Percentiles rank a stretch among this genome's conserved stretches.
phyloP scores from a whole-genome alignment of 768 basidiomycete genomes.

The Russula abietina region DNA sequence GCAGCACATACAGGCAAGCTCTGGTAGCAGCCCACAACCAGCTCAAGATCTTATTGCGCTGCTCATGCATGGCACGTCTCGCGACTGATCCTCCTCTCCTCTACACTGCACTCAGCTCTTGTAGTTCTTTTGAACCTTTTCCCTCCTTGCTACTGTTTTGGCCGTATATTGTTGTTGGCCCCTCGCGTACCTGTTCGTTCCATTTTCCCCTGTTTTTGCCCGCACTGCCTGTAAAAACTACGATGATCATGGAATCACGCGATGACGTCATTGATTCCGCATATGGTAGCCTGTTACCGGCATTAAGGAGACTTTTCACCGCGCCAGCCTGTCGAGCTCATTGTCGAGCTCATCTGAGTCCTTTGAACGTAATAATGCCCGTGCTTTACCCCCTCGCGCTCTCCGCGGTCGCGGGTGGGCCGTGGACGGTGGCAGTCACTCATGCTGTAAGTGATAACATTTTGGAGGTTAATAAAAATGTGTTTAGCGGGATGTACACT shows the following conservation, averaged over 20 bases:
- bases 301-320: slow-evolving; percentile 17
- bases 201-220: background rate
- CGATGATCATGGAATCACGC: background rate
- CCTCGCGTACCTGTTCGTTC: slow-evolving; percentile 7
- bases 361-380: slow-evolving; percentile 12
- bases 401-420: slow-evolving; percentile 8
- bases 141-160: background rate
- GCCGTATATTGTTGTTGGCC: slow-evolving; percentile 19
- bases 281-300: slow-evolving; percentile 14
- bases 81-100: slow-evolving; percentile 44
- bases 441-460: slow-evolving; percentile 4
- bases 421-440: background rate
- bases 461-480: background rate
- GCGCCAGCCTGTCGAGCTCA: slow-evolving; percentile 9
- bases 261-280: slow-evolving; percentile 22
- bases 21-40: slow-evolving; percentile 46
- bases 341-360: slow-evolving; percentile 1
- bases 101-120: slow-evolving; percentile 1
- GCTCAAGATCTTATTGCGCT: slow-evolving; percentile 78
- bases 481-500: too few species aligned
- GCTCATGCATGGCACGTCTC: slow-evolving; percentile 64
- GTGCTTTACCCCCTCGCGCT: background rate
- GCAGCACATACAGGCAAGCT: slow-evolving; percentile 53
- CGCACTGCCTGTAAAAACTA: slow-evolving; percentile 15
- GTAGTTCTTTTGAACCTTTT: slow-evolving; percentile 4